Percentiles rank a stretch among this genome's conserved stretches.
Evolutionary conservation across 352 stramenopile species (phyloP).

Genomic region (Blastocystis sp.): DNA sequence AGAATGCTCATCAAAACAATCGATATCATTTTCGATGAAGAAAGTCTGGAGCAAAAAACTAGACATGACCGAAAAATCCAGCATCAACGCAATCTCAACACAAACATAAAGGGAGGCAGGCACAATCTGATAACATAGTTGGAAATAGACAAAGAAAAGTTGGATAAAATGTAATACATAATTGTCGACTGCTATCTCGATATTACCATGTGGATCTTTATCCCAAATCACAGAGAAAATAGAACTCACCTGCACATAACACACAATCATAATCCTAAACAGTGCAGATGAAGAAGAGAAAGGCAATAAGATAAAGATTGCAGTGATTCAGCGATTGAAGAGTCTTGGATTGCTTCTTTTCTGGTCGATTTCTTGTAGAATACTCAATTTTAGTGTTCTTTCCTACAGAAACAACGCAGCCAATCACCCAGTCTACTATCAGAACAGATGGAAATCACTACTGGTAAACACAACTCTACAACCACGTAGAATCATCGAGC

Average conservation of each 20-base stretch:
- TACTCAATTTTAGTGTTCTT: conserved; percentile 54
- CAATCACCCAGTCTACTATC: conserved; percentile 34
- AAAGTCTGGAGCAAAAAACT: conserved; percentile 12
- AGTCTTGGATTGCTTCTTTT: conserved; percentile 38
- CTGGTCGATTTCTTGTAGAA: background rate
- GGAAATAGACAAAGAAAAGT: conserved; percentile 36
- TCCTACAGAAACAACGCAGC: conserved; percentile 18
- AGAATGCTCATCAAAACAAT: background rate
- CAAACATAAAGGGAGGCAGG: conserved; percentile 52
- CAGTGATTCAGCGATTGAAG: background rate
- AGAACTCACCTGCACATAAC: background rate
- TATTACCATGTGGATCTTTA: background rate
- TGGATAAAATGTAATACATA: conserved; percentile 15
- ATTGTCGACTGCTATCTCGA: background rate
- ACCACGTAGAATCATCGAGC: conserved; percentile 3
- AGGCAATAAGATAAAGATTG: background rate
- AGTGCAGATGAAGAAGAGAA: conserved; percentile 48
- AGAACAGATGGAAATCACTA: background rate
- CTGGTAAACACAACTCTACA: conserved; percentile 37
- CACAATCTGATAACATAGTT: conserved; percentile 52
- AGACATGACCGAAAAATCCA: background rate
- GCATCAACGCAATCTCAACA: conserved; percentile 32
- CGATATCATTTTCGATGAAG: conserved; percentile 51
- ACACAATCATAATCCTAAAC: background rate
- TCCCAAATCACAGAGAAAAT: conserved; percentile 4